phyloP scores from a whole-genome alignment of 805 yeast genomes.

The Saturnispora galanensis region DNA sequence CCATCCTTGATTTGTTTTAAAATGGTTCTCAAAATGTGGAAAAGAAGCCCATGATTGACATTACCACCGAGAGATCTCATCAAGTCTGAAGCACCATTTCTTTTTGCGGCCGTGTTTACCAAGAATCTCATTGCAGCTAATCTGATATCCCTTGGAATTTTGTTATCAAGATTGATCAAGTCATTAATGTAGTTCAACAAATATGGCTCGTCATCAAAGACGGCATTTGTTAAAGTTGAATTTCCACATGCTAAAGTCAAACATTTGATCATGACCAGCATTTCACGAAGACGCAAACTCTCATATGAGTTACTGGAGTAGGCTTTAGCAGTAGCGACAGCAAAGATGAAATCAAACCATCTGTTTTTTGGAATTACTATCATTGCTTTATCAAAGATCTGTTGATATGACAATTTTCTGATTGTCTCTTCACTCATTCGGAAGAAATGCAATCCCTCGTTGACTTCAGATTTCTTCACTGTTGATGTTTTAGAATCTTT shows the following conservation, averaged over 20 bases:
- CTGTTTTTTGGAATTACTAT: slow-evolving; percentile 49
- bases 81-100: slow-evolving; percentile 66
- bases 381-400: slow-evolving; percentile 53
- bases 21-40: slow-evolving; percentile 61
- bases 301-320: slow-evolving; percentile 48
- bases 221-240: slow-evolving; percentile 49
- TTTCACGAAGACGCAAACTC: slow-evolving; percentile 43
- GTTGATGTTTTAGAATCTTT: not conserved
- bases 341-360: slow-evolving; percentile 54
- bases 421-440: slow-evolving; percentile 47
- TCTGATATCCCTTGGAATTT: slow-evolving; percentile 43
- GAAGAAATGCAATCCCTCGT: slow-evolving; percentile 45
- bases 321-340: slow-evolving; percentile 60
- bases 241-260: slow-evolving; percentile 56
- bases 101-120: slow-evolving; percentile 57
- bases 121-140: slow-evolving; percentile 56
- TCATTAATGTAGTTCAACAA: slow-evolving; percentile 61
- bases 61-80: slow-evolving; percentile 75
- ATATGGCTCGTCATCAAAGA: slow-evolving; percentile 67
- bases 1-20: slow-evolving; percentile 36
- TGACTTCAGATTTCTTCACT: slow-evolving; percentile 13
- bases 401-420: slow-evolving; percentile 43
- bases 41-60: slow-evolving; percentile 74
- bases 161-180: slow-evolving; percentile 56
- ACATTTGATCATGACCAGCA: slow-evolving; percentile 55